A percentile compares a stretch with the other conserved stretches of the same genome.
These are phyloP conservation scores for Truncatella angustata DNA, from an alignment of 2,329 filamentous ascomycete genomes.

Conservation along the genomic window DNA sequence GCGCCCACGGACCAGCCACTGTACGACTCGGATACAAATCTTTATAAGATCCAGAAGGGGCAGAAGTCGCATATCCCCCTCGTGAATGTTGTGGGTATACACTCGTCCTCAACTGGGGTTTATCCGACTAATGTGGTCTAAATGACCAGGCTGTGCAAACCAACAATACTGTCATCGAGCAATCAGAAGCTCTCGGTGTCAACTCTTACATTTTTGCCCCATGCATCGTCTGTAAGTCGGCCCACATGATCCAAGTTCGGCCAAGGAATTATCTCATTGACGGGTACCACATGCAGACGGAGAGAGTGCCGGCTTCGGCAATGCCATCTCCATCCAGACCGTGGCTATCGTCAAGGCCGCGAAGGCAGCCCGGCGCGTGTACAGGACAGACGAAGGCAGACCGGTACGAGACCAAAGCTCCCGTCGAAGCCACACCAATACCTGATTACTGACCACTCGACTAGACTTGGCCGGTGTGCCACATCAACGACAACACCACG, in stretches of 20 bases:
- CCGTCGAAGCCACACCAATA: too few relatives aligned
- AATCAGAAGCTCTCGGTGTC: conserved; percentile 39
- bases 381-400: conserved; percentile 36
- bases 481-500: conserved; percentile 44
- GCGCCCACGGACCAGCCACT: conserved; percentile 39
- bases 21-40: conserved; percentile 38
- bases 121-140: not conserved
- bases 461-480: conserved; percentile 53
- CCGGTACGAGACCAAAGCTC: conserved; percentile 27
- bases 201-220: conserved; percentile 51
- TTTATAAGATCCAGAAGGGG: conserved; percentile 43
- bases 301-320: conserved; percentile 47
- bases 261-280: not conserved
- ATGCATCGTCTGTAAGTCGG: conserved; percentile 46
- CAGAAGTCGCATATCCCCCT: conserved; percentile 21
- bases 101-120: too few relatives aligned
- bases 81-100: conserved; percentile 26
- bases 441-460: not conserved
- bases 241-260: not conserved
- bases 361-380: conserved; percentile 36
- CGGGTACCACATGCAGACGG: conserved; percentile 30
- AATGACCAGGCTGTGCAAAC: conserved; percentile 33
- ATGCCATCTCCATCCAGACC: conserved; percentile 50
- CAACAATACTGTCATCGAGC: conserved; percentile 43
- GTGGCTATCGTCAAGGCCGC: conserved; percentile 46